Base-by-base conservation (phyloP, 140 eudicot genomes). In the Flaveria floridana region DNA sequence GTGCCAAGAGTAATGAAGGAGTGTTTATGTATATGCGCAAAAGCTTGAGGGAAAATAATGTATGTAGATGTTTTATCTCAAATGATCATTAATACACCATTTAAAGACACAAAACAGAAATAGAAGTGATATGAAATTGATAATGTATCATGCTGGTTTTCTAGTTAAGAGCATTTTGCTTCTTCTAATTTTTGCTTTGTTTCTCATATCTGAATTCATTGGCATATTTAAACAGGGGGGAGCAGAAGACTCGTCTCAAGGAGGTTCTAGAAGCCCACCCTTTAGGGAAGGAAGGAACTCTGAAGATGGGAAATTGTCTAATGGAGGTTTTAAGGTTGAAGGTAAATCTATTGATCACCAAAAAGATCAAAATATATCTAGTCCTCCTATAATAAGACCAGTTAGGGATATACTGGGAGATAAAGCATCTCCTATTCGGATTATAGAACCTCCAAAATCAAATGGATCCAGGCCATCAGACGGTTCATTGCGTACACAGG, bases 391-490 rank as follows among this genome's bases (percentile, higher is more conserved):
- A 51, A 88, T 88, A 64, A 87, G 96, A 20, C 98, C 97, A 19
- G 95, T 93, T 68, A 85, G 96, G 82, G 98, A 93, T 9, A 90
- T 93, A 50, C 76, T 93, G 41, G 98, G 98, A 56, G 98, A 93
- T 15, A 90, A 79, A 79, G 90, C 84, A 19, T 79, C 91, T 48
- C 96, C 97, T 46, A 90, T 93, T 61, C 86, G 96, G 57, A 84
- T 92, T 74, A 86, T 87, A 65, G 98, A 90, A 84, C 97, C 98
- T 55, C 98, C 97, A 5, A 93, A 80, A 79, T 78, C 77, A 61
- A 76, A 79, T 72, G 89, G 87, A 59, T 80, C 80, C 65, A 87
- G 84, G 79, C 82, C 85, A 76, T 44, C 81, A 47, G 89, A 82
- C 76, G 86, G 81, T 50, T 77, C 88, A 6, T 16, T 75, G 14